Base-by-base conservation (phyloP, 768 basidiomycete genomes). In the Coprinopsis marcescibilis region DNA sequence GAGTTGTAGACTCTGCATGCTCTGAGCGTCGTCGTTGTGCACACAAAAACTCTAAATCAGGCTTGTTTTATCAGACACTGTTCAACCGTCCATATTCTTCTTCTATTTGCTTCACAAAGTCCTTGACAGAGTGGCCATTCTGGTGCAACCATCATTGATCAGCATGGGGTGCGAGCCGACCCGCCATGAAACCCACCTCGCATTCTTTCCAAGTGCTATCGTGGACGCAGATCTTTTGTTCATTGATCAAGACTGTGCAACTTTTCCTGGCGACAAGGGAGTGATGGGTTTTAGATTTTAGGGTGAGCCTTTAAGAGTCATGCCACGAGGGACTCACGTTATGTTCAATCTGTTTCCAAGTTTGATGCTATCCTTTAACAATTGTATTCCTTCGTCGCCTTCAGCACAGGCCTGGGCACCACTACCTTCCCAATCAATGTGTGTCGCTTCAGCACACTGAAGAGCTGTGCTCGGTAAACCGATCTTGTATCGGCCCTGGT, bases 231-330 rank as follows among this genome's bases (percentile, higher is more conserved):
- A 84, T 78, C 52, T 75, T 66, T 53, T 68, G 71, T 2, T 70
- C 75, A 55, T 77, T 84, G 56, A 97, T 87, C 30, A 90, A 57
- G 36, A 97, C 71, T 5, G 92, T 92, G 67, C 93, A 96, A 60
- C 90, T 93, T 66, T 83, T 92, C 45, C 81, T 86, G 57, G 45
- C 10, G 27, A 11, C n/a, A n/a, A n/a, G n/a, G n/a, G n/a, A n/a
- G n/a, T n/a, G n/a, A n/a, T n/a, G n/a, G n/a, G n/a, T n/a, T n/a
- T n/a, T n/a, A n/a, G n/a, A n/a, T n/a, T n/a, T n/a, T n/a, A n/a
- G n/a, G n/a, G n/a, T n/a, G n/a, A n/a, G n/a, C n/a, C n/a, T n/a
- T n/a, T n/a, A n/a, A n/a, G n/a, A n/a, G n/a, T n/a, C 12, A 26
- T n/a, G 14, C 14, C 17, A 26, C 11, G 14, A 20, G 24, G 19